Percentiles rank a stretch among this genome's conserved stretches.
These are phyloP conservation scores for Amylocarpus encephaloides DNA, from an alignment of 2,329 filamentous ascomycete species.

Conservation along the genomic window DNA sequence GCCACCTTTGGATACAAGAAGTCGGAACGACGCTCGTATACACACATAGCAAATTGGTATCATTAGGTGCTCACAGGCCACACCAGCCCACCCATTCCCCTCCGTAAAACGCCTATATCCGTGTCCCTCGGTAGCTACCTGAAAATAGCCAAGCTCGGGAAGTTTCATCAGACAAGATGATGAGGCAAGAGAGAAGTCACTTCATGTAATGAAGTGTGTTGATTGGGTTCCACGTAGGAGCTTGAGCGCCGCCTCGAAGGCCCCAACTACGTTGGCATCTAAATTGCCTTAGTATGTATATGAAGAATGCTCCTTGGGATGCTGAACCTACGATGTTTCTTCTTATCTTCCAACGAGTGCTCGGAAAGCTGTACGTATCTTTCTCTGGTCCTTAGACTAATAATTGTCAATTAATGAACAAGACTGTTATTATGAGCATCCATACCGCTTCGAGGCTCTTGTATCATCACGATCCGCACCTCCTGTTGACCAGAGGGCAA, in stretches of 20 bases:
- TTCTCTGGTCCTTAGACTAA: constrained; percentile 2
- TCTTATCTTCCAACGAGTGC: not conserved
- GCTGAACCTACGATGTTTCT: not conserved
- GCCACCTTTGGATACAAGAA: too few species aligned
- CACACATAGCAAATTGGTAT: constrained; percentile 1
- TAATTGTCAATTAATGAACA: not conserved
- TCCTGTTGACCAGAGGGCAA: constrained; percentile 65
- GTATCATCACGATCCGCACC: constrained; percentile 68
- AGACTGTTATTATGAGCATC: not conserved
- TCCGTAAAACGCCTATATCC: too few species aligned
- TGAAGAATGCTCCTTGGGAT: not conserved
- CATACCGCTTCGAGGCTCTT: constrained; percentile 68
- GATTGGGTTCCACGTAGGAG: not conserved
- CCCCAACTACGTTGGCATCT: not conserved
- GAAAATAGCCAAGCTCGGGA: too few species aligned
- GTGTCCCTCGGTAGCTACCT: too few species aligned
- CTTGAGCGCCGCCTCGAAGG: not conserved
- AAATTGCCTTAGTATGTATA: too few species aligned
- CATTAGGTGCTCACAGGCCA: not conserved
- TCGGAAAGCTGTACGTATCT: constrained; percentile 5
- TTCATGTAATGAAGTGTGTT: not conserved
- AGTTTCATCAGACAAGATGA: too few species aligned
- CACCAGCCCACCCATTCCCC: not conserved
- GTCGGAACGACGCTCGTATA: not conserved
- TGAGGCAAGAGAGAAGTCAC: too few species aligned